phyloP scores from a whole-genome alignment of 176 grass and related monocot species.

The Phoenix dactylifera region DNA sequence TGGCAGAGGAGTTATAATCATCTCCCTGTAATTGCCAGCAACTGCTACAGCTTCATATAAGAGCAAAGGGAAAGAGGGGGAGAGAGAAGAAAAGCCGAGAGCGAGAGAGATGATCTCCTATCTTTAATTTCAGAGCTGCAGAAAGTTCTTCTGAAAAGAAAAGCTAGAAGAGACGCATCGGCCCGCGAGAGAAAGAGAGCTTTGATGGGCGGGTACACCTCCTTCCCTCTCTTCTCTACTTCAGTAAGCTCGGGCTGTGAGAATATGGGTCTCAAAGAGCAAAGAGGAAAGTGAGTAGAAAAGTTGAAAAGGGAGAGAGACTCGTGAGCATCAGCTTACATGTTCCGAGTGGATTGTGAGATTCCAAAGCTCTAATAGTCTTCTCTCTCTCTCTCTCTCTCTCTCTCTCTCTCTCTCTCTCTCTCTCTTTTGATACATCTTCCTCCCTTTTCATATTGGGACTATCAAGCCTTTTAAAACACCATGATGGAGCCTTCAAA shows the following conservation, averaged over 20 bases:
- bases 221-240: too few species aligned
- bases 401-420: background rate
- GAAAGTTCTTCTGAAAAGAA: slow-evolving; percentile 21
- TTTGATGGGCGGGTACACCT: background rate
- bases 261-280: background rate
- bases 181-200: background rate
- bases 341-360: too few species aligned
- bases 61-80: slow-evolving; percentile 14
- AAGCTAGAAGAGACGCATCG: background rate
- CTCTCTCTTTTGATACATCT: background rate
- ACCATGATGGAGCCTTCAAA: slow-evolving; percentile 35
- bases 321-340: background rate
- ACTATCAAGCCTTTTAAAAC: slow-evolving; percentile 16
- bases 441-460: slow-evolving; percentile 26
- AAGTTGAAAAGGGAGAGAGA: background rate
- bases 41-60: slow-evolving; percentile 6
- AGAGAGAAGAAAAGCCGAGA: background rate
- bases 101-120: background rate
- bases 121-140: slow-evolving; percentile 15
- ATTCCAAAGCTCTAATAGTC: too few species aligned
- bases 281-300: slow-evolving; percentile 9
- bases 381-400: background rate
- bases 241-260: background rate
- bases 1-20: slow-evolving; percentile 18
- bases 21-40: slow-evolving; percentile 34